Percentiles rank a stretch among this genome's conserved stretches.
These are phyloP conservation scores for Mycena belliarum DNA, from an alignment of 768 basidiomycete species.

Conservation along the genomic window DNA sequence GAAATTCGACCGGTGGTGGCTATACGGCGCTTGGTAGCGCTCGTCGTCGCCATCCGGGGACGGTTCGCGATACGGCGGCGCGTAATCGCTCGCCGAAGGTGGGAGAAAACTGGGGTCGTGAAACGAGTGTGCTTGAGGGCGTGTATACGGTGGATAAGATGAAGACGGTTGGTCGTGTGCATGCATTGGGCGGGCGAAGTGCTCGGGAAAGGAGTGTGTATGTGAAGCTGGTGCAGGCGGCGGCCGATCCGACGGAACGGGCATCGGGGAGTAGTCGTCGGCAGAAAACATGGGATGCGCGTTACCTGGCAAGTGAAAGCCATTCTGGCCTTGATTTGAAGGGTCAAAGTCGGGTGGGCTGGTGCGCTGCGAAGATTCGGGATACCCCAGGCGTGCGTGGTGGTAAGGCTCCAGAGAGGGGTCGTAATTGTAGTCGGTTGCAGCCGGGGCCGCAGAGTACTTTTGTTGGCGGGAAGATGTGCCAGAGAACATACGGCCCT, in stretches of 20 bases:
- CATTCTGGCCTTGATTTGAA: not conserved
- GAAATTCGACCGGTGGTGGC: slow-evolving; percentile 2
- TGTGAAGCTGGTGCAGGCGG: too few species aligned
- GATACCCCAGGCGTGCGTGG: not conserved
- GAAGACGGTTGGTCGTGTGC: too few species aligned
- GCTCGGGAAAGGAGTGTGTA: too few species aligned
- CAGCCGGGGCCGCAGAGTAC: not conserved
- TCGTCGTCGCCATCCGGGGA: not conserved
- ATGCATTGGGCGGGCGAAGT: too few species aligned
- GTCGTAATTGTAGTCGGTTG: not conserved
- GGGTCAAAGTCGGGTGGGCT: not conserved
- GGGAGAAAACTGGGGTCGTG: too few species aligned
- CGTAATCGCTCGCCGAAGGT: too few species aligned
- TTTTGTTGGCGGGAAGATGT: not conserved
- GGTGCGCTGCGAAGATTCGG: slow-evolving; percentile 11
- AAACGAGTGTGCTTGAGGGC: too few species aligned
- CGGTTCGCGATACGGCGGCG: not conserved
- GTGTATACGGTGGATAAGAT: not conserved
- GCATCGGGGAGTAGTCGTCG: not conserved
- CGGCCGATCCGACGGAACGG: slow-evolving; percentile 2
- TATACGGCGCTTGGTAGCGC: not conserved
- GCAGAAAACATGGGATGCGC: not conserved
- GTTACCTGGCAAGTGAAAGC: not conserved
- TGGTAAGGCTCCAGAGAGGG: not conserved
- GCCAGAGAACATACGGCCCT: not conserved